phyloP scores from a whole-genome alignment of 2,329 filamentous ascomycete genomes.

The Claviceps quebecensis region DNA sequence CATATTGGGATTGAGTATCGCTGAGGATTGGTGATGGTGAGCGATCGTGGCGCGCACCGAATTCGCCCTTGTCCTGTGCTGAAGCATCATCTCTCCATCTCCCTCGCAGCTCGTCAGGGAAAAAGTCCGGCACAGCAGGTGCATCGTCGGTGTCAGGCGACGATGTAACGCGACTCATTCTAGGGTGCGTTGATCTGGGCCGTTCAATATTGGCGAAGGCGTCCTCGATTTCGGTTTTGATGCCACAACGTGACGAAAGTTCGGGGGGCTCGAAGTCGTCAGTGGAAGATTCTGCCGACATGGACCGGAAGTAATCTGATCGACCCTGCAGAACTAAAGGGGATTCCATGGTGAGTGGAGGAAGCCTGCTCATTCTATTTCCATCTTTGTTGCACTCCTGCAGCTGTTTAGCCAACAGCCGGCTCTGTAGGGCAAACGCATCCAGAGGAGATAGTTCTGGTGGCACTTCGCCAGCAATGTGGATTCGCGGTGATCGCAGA shows the following conservation, averaged over 20 bases:
- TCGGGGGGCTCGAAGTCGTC: constrained; percentile 23
- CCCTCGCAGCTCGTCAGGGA: constrained; percentile 26
- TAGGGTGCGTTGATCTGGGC: constrained; percentile 61
- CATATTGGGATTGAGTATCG: constrained; percentile 18
- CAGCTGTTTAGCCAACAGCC: constrained; percentile 73
- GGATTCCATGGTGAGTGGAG: constrained; percentile 68
- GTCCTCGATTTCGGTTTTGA: constrained; percentile 44
- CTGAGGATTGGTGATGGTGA: constrained; percentile 41
- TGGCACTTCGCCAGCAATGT: constrained; percentile 67
- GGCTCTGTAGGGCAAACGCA: constrained; percentile 85
- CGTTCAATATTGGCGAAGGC: constrained; percentile 36
- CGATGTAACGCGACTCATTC: constrained; percentile 50
- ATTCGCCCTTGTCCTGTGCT: constrained; percentile 24
- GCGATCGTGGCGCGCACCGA: constrained; percentile 40
- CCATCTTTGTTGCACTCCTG: constrained; percentile 64
- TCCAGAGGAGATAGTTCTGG: constrained; percentile 89
- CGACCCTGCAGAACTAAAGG: constrained; percentile 62
- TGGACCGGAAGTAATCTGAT: constrained; percentile 67
- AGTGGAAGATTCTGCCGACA: constrained; percentile 48
- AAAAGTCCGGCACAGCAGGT: constrained; percentile 29
- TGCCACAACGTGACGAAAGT: constrained; percentile 23
- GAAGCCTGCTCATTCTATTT: constrained; percentile 70
- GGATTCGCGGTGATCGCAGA: constrained; percentile 59
- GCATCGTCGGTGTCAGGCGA: constrained; percentile 28
- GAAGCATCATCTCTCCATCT: constrained; percentile 23